Percentiles rank a stretch among this genome's conserved stretches.
These are phyloP conservation scores for Dryas alaskensis DNA, from an alignment of 306 rosid genomes.

Conservation along the genomic window DNA sequence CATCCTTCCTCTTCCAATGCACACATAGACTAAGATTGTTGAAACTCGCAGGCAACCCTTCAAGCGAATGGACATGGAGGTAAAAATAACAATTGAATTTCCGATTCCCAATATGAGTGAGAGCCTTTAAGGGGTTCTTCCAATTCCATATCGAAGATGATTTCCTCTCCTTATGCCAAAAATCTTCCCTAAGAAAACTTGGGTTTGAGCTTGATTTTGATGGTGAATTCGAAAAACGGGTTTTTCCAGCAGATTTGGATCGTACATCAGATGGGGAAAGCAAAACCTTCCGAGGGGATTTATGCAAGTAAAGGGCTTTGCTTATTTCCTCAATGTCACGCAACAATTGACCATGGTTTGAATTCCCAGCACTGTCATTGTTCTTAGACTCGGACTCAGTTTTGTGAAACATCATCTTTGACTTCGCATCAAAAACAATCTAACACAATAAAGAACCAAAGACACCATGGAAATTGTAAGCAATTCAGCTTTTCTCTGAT, in stretches of 20 bases:
- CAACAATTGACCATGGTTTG: conserved; percentile 44
- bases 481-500: background rate
- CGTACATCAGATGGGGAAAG: conserved; percentile 17
- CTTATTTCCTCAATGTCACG: conserved; percentile 75
- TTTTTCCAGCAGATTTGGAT: conserved; percentile 45
- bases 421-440: conserved; percentile 20
- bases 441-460: conserved; percentile 24
- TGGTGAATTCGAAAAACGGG: conserved; percentile 33
- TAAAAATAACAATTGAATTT: conserved; percentile 56
- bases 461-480: background rate
- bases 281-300: conserved; percentile 39
- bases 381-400: conserved; percentile 36
- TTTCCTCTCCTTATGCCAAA: conserved; percentile 39
- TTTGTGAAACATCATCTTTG: conserved; percentile 37
- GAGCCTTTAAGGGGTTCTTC: conserved; percentile 80
- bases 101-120: conserved; percentile 52
- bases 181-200: conserved; percentile 33
- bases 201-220: conserved; percentile 30
- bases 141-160: conserved; percentile 62
- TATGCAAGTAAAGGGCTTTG: conserved; percentile 63
- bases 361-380: conserved; percentile 26
- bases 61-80: conserved; percentile 64
- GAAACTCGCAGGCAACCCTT: conserved; percentile 56
- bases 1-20: conserved; percentile 64
- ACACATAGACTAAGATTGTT: conserved; percentile 43